Evolutionary conservation across 208 protist genomes (phyloP), one percentile per base, ranked within the genome.

Genomic region (Leishmania gerbilli): DNA sequence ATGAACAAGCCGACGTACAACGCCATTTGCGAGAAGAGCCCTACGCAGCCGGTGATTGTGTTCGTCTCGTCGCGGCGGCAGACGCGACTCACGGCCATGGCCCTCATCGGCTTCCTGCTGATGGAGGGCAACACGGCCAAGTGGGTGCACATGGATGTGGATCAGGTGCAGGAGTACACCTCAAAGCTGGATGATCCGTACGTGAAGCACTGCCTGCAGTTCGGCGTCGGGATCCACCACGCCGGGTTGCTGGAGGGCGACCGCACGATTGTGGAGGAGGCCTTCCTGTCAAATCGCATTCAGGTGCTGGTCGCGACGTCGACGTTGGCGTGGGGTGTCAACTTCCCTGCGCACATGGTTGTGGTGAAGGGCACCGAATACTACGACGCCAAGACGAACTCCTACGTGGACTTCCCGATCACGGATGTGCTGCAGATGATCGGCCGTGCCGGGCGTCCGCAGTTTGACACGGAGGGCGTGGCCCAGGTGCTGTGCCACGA

Each of bases 291-390:
- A n/a, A 92, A 92, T 37, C 98, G 99, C 84, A 93, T 99, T 79
- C 98, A 99, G 84, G 94, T 99, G 9, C 95, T 99, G 19, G 98
- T 99, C 27, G 99, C 98, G 11, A 99, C 99, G 1, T 96, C 94
- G 55, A 99, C 99, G 21, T 91, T 99, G 21, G 99, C 99, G 31
- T 99, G 99, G 99, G 99, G 99, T 79, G 98, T 99, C n/a, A 99
- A 99, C 94, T 95, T 99, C 55, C 99, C 99, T 0, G 99, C 99
- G 4, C 99, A 99, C 93, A 97, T 99, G 85, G 99, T 99, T 53
- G 94, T 99, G 37, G 97, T 99, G 60, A 99, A 99, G 89, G 99
- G 99, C n/a, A 99, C 99, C 53, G 99, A 99, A 89, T 99, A 97
- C 92, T 99, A 98, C 86, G 99, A 99, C 89, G 96, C 95, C 40